These are phyloP conservation scores for Citrus medica DNA, from an alignment of 345 rosid genomes.

Conservation along the genomic window DNA sequence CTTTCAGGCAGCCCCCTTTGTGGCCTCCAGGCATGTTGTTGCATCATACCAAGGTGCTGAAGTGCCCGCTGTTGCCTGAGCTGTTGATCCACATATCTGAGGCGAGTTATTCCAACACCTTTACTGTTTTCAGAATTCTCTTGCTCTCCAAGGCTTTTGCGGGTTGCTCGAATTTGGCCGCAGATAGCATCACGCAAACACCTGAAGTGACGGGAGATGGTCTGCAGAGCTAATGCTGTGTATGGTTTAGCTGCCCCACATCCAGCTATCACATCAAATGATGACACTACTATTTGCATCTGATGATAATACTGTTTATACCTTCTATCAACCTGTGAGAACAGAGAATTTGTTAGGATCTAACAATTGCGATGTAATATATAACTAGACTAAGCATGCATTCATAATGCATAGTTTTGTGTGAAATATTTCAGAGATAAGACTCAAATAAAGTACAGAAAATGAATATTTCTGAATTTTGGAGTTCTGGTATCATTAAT, in stretches of 20 bases:
- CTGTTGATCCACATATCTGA: constrained; percentile 89
- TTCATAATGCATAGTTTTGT: not conserved
- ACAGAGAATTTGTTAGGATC: not conserved
- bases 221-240: constrained; percentile 84
- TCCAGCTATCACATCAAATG: constrained; percentile 87
- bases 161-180: constrained; percentile 63
- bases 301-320: constrained; percentile 95
- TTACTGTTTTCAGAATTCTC: constrained; percentile 55
- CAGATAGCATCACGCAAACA: constrained; percentile 82
- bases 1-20: constrained; percentile 95
- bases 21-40: constrained; percentile 90
- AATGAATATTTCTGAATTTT: not conserved
- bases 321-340: constrained; percentile 77
- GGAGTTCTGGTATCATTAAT: not conserved
- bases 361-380: not conserved
- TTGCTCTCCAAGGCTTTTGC: constrained; percentile 78
- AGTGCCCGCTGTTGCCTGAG: constrained; percentile 91
- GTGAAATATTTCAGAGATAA: not conserved
- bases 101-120: constrained; percentile 76
- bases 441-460: not conserved
- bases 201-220: constrained; percentile 92
- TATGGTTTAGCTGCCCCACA: constrained; percentile 89
- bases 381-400: not conserved
- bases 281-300: constrained; percentile 94
- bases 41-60: constrained; percentile 92